A percentile compares a stretch with the other conserved stretches of the same genome.
Evolutionary conservation across 2,329 filamentous ascomycete species (phyloP).

Genomic region (Coniochaeta sp.): DNA sequence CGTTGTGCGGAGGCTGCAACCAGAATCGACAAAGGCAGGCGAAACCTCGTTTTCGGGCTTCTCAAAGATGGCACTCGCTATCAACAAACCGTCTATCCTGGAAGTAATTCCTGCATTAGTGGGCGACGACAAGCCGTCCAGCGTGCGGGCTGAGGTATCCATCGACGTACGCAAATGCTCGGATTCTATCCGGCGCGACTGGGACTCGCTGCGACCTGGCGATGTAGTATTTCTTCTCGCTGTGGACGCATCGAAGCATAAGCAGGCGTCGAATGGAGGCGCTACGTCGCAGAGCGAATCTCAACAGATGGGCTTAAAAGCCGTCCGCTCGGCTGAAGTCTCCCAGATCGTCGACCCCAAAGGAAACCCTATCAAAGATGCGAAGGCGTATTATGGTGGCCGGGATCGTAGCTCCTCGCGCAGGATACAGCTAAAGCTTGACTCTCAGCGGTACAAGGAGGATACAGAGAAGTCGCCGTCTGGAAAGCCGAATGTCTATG

Average conservation of each 20-base stretch:
- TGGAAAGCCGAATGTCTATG: constrained; percentile 72
- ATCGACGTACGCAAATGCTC: constrained; percentile 75
- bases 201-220: constrained; percentile 79
- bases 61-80: constrained; percentile 86
- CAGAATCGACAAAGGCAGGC: constrained; percentile 56
- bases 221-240: constrained; percentile 86
- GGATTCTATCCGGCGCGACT: constrained; percentile 71
- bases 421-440: constrained; percentile 73
- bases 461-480: constrained; percentile 61
- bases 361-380: constrained; percentile 63
- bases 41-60: constrained; percentile 72
- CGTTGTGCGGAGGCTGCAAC: constrained; percentile 70
- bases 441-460: constrained; percentile 67
- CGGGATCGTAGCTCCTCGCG: constrained; percentile 54
- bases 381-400: constrained; percentile 54
- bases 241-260: constrained; percentile 55
- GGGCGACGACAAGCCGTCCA: constrained; percentile 74
- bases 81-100: constrained; percentile 77
- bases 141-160: constrained; percentile 78
- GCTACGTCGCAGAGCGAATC: constrained; percentile 35
- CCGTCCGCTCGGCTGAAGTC: constrained; percentile 77
- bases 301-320: constrained; percentile 59
- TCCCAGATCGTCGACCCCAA: constrained; percentile 82
- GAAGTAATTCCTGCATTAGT: constrained; percentile 80
- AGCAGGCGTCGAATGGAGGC: constrained; percentile 46